Evolutionary conservation across 75 land plant species (phyloP).

Genomic region (Sequoia sempervirens): DNA sequence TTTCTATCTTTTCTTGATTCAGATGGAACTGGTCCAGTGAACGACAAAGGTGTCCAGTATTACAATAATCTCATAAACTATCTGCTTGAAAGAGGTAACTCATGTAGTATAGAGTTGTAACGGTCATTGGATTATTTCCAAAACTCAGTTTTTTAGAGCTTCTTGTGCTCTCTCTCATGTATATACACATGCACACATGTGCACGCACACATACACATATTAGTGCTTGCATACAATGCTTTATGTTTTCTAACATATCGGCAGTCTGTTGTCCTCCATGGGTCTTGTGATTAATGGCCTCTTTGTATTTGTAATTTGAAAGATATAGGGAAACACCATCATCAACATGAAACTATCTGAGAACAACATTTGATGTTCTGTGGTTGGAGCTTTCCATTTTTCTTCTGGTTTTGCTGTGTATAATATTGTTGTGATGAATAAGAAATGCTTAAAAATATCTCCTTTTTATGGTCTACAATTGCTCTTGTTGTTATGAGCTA

Average conservation of each 20-base stretch:
- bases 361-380: background rate
- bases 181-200: background rate
- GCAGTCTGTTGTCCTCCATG: no score
- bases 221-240: no score
- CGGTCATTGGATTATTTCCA: background rate
- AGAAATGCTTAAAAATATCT: background rate
- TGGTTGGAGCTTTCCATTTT: background rate
- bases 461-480: background rate
- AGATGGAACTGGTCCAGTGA: slow-evolving; percentile 33
- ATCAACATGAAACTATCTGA: background rate
- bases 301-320: background rate
- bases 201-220: no score
- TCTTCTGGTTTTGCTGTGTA: background rate
- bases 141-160: background rate
- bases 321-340: background rate
- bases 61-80: slow-evolving; percentile 35
- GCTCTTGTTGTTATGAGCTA: background rate
- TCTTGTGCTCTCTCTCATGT: background rate
- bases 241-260: no score
- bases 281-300: no score
- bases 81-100: slow-evolving; percentile 21
- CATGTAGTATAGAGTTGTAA: background rate
- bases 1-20: slow-evolving; percentile 8
- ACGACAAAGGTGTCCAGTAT: slow-evolving; percentile 29
- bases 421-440: background rate